Percentiles rank a stretch among this genome's conserved stretches.
Evolutionary conservation across 2,329 filamentous ascomycete species (phyloP).

Genomic region (Aspergillus flavus): DNA sequence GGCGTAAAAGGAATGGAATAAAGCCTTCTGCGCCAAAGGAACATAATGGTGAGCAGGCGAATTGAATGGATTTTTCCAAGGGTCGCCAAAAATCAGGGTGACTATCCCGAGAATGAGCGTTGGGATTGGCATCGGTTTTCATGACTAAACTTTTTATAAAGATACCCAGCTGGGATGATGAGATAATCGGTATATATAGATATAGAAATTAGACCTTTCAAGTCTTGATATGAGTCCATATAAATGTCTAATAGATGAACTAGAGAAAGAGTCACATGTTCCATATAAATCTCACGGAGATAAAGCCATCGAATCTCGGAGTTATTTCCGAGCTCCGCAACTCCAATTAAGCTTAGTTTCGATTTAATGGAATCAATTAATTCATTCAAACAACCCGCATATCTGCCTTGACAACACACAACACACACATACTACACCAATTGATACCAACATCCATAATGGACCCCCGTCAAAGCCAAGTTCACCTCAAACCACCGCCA

Average conservation of each 20-base stretch:
- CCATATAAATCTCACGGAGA: neutral
- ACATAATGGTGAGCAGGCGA: constrained; percentile 15
- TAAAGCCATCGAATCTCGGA: neutral
- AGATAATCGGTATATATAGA: neutral
- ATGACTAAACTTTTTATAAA: constrained; percentile 1
- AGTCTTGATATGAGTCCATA: neutral
- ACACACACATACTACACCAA: neutral
- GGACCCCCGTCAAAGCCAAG: constrained; percentile 17
- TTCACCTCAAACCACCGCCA: constrained; percentile 30
- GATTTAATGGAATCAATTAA: neutral
- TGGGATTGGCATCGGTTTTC: constrained; percentile 11
- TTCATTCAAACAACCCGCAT: neutral
- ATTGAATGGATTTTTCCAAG: neutral
- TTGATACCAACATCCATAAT: constrained; percentile 10
- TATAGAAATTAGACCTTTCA: too few relatives aligned
- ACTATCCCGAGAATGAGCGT: neutral
- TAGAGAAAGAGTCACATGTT: neutral
- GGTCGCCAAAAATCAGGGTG: too few relatives aligned
- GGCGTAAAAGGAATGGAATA: constrained; percentile 71
- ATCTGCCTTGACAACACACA: neutral
- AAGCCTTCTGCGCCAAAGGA: constrained; percentile 16
- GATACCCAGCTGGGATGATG: constrained; percentile 18
- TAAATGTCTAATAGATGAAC: neutral
- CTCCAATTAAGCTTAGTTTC: neutral
- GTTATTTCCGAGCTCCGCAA: neutral